Evolutionary conservation across 441 rosid genomes (phyloP).

Genomic region (Croton laevigatus): DNA sequence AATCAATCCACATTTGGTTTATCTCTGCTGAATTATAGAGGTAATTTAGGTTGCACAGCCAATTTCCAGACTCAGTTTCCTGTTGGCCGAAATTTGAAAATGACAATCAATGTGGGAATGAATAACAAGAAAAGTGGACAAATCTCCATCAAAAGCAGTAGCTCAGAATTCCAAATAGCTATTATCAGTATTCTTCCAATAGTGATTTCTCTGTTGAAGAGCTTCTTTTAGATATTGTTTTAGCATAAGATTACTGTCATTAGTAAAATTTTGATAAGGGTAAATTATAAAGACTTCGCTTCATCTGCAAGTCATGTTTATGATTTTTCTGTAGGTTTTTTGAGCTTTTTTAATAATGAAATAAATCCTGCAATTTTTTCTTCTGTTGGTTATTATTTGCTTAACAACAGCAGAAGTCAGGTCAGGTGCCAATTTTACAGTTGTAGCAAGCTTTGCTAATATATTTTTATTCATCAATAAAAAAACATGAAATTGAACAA

Average conservation of each 20-base stretch:
- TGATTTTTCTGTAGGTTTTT: neutral
- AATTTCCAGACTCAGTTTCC: constrained; percentile 50
- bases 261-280: constrained; percentile 2
- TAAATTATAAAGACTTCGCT: neutral
- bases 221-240: constrained; percentile 9
- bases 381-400: too few relatives aligned
- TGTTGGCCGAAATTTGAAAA: constrained; percentile 36
- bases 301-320: neutral
- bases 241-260: neutral
- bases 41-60: constrained; percentile 39
- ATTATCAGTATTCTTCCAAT: constrained; percentile 41
- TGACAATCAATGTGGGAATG: constrained; percentile 44
- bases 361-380: neutral
- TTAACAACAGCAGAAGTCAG: too few relatives aligned
- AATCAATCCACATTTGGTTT: constrained; percentile 38
- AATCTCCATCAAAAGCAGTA: constrained; percentile 43
- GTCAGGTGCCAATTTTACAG: too few relatives aligned
- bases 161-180: constrained; percentile 46
- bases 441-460: too few relatives aligned
- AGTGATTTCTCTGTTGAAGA: constrained; percentile 27
- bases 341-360: neutral
- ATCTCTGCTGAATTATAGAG: constrained; percentile 49
- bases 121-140: constrained; percentile 54
- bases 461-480: too few relatives aligned
- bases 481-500: too few relatives aligned